Evolutionary conservation across 345 rosid genomes (phyloP), one percentile per base, ranked within the genome.

Genomic region (Bruguiera gymnorhiza): DNA sequence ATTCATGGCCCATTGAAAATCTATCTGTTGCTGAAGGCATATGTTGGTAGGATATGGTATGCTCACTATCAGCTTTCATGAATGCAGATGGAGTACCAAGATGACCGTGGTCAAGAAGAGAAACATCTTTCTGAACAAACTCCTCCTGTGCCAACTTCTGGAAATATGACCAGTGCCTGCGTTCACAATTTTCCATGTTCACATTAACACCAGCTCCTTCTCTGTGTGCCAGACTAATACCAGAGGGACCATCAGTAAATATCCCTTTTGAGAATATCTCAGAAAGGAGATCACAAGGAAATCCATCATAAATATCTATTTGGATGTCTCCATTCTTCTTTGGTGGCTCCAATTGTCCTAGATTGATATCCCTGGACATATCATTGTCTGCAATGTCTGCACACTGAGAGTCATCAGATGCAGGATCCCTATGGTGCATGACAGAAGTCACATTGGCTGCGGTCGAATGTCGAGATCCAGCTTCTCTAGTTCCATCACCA

Each of bases 151-250:
- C 98, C 86, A 93, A 79, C 77, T 89, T 86, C 75, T 82, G 96
- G 82, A 90, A 90, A 76, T 87, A 87, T 2, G 98, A 93, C 97
- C 97, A 89, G 70, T 31, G 89, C 79, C 87, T 90, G 55, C 86
- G 96, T 52, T 93, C 92, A 69, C 70, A 86, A 78, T 85, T 88
- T 80, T 86, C 84, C 87, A 90, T 73, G 78, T 87, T 83, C 74
- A 90, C 74, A 71, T 92, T 93, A 68, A 84, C 74, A 16, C 87
- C 89, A 76, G 85, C 81, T 82, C 89, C 88, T 77, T 86, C 88
- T 54, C 77, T 81, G 73, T 74, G 84, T 67, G 78, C 48, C 24
- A 74, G 82, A 66, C 61, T 60, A 73, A 68, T 67, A 77, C 71
- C 80, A 36, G 86, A 70, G 24, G 80, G 67, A 56, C 83, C 86